Conservation (phyloP, 129 eudicot species). For the Silybum marianum region DNA sequence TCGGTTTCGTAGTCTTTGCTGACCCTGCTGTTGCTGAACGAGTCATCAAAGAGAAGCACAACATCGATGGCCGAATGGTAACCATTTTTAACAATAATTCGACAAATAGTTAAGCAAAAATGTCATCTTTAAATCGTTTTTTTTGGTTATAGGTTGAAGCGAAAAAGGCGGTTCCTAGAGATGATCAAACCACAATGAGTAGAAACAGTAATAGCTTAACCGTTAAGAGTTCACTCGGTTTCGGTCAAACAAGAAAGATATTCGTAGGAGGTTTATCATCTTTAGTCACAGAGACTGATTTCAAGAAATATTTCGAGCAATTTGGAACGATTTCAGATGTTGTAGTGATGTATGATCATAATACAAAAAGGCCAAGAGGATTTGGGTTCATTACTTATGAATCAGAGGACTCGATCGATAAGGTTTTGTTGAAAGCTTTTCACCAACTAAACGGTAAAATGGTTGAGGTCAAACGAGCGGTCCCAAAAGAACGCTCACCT, state of each 20-base stretch:
- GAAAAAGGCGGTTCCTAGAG: slow-evolving; percentile 91
- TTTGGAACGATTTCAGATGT: slow-evolving; percentile 79
- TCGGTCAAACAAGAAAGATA: slow-evolving; percentile 73
- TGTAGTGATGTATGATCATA: slow-evolving; percentile 94
- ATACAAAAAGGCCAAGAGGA: slow-evolving; percentile 91
- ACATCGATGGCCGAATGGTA: slow-evolving; percentile 52
- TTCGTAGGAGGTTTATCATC: slow-evolving; percentile 89
- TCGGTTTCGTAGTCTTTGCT: slow-evolving; percentile 51
- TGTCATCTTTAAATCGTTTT: no score
- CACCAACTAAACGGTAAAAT: slow-evolving; percentile 87
- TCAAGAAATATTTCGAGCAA: slow-evolving; percentile 79
- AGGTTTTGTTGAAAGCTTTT: slow-evolving; percentile 60
- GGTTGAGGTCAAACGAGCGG: slow-evolving; percentile 94
- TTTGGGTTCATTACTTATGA: slow-evolving; percentile 84
- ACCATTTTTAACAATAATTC: not conserved
- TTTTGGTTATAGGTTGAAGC: slow-evolving; percentile 71
- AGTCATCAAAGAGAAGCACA: slow-evolving; percentile 18
- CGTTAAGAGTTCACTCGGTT: slow-evolving; percentile 64
- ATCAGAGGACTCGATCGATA: slow-evolving; percentile 80
- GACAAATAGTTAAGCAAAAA: no score
- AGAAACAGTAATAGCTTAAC: slow-evolving; percentile 47
- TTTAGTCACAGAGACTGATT: slow-evolving; percentile 71
- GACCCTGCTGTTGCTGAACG: slow-evolving; percentile 44
- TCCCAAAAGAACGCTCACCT: slow-evolving; percentile 61
- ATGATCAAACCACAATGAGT: slow-evolving; percentile 60